Conservation (phyloP, 2,329 filamentous ascomycete species). For the Phyllosticta paracitricarpa region DNA sequence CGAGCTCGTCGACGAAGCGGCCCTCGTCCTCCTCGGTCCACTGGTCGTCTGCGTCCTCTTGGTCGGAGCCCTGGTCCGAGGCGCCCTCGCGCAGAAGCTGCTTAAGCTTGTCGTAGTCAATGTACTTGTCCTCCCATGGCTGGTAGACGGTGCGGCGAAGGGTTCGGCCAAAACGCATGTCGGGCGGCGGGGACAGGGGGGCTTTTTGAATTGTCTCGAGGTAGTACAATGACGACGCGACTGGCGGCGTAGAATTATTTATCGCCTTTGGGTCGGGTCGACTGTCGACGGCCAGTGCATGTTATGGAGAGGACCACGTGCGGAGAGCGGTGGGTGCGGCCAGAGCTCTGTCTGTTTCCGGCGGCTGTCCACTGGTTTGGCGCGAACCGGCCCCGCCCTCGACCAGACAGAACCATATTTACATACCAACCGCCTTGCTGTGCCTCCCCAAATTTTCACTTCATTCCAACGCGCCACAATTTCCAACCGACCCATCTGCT, state of each 20-base stretch:
- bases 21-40: conserved; percentile 96
- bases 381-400: background rate
- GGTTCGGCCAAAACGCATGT: conserved; percentile 89
- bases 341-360: background rate
- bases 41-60: conserved; percentile 46
- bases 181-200: background rate
- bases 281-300: background rate
- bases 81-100: conserved; percentile 65
- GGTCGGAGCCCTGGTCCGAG: conserved; percentile 33
- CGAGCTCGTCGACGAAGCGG: conserved; percentile 85
- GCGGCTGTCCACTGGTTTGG: background rate
- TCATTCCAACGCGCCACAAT: background rate
- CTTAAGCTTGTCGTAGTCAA: conserved; percentile 94
- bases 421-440: background rate
- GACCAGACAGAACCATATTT: background rate
- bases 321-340: background rate
- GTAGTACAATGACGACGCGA: background rate
- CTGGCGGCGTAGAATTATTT: background rate
- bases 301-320: background rate
- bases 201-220: background rate
- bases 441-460: background rate
- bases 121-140: conserved; percentile 88
- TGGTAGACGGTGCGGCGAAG: conserved; percentile 68
- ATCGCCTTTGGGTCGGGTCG: background rate
- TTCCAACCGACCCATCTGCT: background rate